Conservation (phyloP, 495 filamentous ascomycete genomes). For the Trichoderma parareesei region DNA sequence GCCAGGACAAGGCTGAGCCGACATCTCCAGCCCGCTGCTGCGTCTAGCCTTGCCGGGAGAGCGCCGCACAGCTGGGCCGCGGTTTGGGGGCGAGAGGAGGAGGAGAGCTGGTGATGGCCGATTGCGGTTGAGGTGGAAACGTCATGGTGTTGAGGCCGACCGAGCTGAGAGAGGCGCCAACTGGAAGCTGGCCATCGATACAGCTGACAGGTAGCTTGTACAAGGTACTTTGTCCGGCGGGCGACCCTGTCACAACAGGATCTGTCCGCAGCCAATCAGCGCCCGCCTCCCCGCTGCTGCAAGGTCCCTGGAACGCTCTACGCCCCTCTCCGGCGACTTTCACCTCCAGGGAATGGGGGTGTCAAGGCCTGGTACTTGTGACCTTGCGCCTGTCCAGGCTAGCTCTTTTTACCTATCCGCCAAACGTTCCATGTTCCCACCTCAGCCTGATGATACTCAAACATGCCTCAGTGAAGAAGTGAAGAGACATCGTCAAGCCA, state of each 20-base stretch:
- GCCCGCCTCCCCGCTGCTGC: background rate
- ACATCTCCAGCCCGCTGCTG: background rate
- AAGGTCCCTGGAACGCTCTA: background rate
- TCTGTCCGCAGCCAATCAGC: conserved; percentile 1
- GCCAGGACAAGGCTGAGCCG: conserved; percentile 1
- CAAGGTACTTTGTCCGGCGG: background rate
- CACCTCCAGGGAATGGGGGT: background rate
- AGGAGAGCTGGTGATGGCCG: background rate
- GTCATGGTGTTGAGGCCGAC: conserved; percentile 3
- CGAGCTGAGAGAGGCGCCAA: background rate
- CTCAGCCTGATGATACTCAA: too few species aligned
- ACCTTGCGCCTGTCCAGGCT: too few species aligned
- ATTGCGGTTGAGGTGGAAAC: background rate
- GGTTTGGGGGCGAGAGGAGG: background rate
- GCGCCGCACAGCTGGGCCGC: background rate
- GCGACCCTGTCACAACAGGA: background rate
- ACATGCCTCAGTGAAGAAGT: too few species aligned
- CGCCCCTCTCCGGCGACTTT: background rate
- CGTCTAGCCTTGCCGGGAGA: background rate
- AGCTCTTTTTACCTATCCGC: too few species aligned
- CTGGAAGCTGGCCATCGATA: too few species aligned
- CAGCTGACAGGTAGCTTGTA: too few species aligned
- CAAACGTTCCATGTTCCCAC: too few species aligned
- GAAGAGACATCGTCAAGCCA: too few species aligned
- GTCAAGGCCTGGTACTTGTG: too few species aligned